Evolutionary conservation across 2,329 filamentous ascomycete genomes (phyloP).

Genomic region (Fusarium ambrosium): DNA sequence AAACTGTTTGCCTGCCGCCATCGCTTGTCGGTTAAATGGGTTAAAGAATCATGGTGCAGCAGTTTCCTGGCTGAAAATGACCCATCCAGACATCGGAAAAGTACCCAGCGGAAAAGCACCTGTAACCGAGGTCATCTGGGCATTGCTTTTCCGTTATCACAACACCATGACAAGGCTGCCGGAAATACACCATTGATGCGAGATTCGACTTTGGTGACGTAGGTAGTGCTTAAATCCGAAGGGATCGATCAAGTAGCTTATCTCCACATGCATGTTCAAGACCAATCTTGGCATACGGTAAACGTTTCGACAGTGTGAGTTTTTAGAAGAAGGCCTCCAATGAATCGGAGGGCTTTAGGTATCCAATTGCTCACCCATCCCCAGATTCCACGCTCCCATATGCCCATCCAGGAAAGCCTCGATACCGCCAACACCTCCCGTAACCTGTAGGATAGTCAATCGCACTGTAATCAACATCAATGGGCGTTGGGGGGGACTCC

Average conservation of each 20-base stretch:
- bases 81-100: neutral
- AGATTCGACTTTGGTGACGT: neutral
- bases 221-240: neutral
- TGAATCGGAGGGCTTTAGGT: neutral
- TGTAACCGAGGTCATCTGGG: neutral
- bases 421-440: slow-evolving; percentile 28
- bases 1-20: neutral
- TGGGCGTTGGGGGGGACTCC: neutral
- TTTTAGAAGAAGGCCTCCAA: neutral
- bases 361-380: slow-evolving; percentile 8
- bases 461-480: no score
- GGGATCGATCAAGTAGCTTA: neutral
- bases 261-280: neutral
- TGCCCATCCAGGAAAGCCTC: slow-evolving; percentile 21
- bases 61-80: neutral
- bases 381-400: slow-evolving; percentile 30
- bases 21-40: neutral
- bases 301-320: neutral
- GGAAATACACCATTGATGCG: neutral
- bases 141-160: neutral
- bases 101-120: neutral
- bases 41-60: neutral
- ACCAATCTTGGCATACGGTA: neutral
- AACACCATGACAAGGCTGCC: neutral
- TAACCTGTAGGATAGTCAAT: slow-evolving; percentile 12